Evolutionary conservation across 164 flowering plant genomes (phyloP), one percentile per base, ranked within the genome.

Genomic region (Echeveria elegans): DNA sequence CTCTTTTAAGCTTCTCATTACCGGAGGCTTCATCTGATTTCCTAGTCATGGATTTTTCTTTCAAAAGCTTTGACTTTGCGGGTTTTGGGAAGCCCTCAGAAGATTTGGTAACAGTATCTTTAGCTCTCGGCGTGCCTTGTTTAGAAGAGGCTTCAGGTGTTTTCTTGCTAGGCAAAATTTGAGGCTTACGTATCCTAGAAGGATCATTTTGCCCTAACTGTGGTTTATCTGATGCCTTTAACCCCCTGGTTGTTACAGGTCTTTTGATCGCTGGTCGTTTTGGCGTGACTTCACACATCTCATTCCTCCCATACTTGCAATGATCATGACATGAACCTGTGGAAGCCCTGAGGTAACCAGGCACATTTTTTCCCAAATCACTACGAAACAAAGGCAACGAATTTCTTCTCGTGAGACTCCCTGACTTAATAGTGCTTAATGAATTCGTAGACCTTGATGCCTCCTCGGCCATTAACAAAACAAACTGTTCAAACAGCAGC

Each of bases 291-390:
- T 79, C 85, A 71, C 67, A 65, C 41, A 67, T 72, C 67, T 85
- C 86, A 30, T 72, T 80, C 64, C 95, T 80, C 64, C 97, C 98
- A 77, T 80, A 89, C 73, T 94, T 94, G 62, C 98, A 94, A 66
- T 81, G 72, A 73, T 94, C 95, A 76, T 94, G 98, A 69, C 98
- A 94, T 60, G 98, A 91, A 64, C 92, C 85, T 19, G 85, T 82
- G 38, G 96, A 89, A 26, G 95, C 87, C 82, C 88, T 80, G 63
- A 90, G 89, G 74, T 89, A 89, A 68, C 69, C 76, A 31, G 97
- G 88, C 26, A 78, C 58, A 47, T 63, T n/a, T 38, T 78, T 75
- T 56, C 74, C 82, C 12, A 65, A 74, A 36, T 76, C 74, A 29
- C 68, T 72, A 52, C 69, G 67, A 64, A 75, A 67, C 66, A 12